Conservation (phyloP, 768 basidiomycete species). For the Lentinula detonsa region DNA sequence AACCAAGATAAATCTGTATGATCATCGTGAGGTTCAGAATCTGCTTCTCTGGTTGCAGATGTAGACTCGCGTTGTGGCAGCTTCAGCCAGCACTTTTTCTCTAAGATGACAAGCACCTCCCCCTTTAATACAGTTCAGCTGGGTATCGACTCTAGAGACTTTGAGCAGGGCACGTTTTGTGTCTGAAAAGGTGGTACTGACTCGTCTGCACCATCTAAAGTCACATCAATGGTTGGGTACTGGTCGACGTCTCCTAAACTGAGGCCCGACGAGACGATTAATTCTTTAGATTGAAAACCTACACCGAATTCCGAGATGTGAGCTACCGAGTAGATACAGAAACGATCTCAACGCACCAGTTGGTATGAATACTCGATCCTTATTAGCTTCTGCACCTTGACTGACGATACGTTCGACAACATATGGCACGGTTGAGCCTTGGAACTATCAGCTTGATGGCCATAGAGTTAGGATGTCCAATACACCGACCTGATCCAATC, state of each 20-base stretch:
- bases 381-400: conserved; percentile 74
- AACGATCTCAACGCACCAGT: conserved; percentile 47
- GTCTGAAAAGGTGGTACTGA: conserved; percentile 28
- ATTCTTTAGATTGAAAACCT: conserved; percentile 95
- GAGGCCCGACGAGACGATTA: conserved; percentile 78
- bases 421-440: conserved; percentile 92
- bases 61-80: conserved; percentile 66
- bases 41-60: background rate
- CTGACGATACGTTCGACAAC: conserved; percentile 92
- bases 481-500: conserved; percentile 69
- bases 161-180: background rate
- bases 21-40: background rate
- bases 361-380: conserved; percentile 80
- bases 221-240: conserved; percentile 89
- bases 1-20: conserved; percentile 73
- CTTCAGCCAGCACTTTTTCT: conserved; percentile 97
- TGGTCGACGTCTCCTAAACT: conserved; percentile 86
- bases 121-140: conserved; percentile 93
- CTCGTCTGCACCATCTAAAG: conserved; percentile 97
- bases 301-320: background rate
- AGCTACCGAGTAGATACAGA: background rate
- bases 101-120: conserved; percentile 95
- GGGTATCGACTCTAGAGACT: conserved; percentile 64
- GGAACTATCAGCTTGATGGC: background rate
- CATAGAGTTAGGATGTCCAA: background rate